Base-by-base conservation (phyloP, 345 rosid species). In the Lepidium sativum region DNA sequence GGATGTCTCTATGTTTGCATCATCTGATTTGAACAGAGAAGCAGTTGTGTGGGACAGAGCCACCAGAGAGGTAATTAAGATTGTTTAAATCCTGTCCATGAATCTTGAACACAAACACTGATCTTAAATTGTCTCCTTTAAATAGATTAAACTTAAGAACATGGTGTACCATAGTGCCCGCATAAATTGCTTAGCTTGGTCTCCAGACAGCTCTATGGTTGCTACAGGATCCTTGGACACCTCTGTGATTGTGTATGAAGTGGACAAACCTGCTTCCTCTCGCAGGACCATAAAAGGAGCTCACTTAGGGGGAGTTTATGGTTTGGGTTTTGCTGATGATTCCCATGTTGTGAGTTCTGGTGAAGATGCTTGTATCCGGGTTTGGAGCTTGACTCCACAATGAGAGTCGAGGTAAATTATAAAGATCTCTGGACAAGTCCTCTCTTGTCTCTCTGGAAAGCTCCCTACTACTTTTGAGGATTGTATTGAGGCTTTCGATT, bases 201-300 rank as follows among this genome's bases (percentile, higher is more conserved):
- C 97, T 63, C 92, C 97, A 13, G 78, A 84, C 71, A 82, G 82
- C 69, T 78, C 58, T 49, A 77, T 75, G 88, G 84, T 90, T 54
- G 92, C 92, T 9, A 90, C 95, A 12, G 97, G 97, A 45, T 90
- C 97, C 3, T 89, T 90, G 11, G 97, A 87, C 77, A 90, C 88
- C 1, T 83, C 83, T 31, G 83, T 90, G 67, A 83, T 90, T 50
- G 75, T 87, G 29, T 90, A 90, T 55, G 90, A 83, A 75, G 69
- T 90, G 55, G 90, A 84, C 73, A 84, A 84, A 80, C 90, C 92
- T 35, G 83, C 85, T 20, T 81, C 95, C 18, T 68, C 75, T 72
- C 83, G 97, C 20, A 77, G 78, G 75, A 87, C 90, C 25, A 77
- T 90, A 43, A 87, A 85, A 71, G 95, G 88, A 54, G 95, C 97